Percentiles rank a stretch among this genome's conserved stretches.
Evolutionary conservation across 2,329 filamentous ascomycete genomes (phyloP).

Genomic region (Diaporthe velutina): DNA sequence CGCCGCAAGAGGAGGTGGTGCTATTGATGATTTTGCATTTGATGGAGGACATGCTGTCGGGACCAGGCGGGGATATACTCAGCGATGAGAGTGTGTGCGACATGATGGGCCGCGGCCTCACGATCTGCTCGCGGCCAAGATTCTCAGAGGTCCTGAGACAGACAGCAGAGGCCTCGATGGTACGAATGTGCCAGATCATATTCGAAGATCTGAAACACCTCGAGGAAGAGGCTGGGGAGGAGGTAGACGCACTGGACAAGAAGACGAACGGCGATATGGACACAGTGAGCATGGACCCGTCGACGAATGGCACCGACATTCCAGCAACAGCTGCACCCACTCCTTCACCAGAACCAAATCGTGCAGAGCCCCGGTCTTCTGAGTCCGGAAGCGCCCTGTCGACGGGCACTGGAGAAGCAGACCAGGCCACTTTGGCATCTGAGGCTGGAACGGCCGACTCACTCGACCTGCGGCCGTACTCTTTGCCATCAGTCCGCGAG

Average conservation of each 20-base stretch:
- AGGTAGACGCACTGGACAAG: slow-evolving; percentile 74
- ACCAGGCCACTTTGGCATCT: slow-evolving; percentile 36
- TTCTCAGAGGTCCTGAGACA: slow-evolving; percentile 91
- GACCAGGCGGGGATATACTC: slow-evolving; percentile 91
- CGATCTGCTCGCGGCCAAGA: slow-evolving; percentile 94
- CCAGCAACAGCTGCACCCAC: slow-evolving; percentile 41
- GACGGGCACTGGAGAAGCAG: slow-evolving; percentile 42
- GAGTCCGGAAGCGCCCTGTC: slow-evolving; percentile 54
- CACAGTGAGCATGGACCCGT: slow-evolving; percentile 86
- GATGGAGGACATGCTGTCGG: slow-evolving; percentile 98
- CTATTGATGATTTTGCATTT: slow-evolving; percentile 93
- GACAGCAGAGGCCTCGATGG: slow-evolving; percentile 96
- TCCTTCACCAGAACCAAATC: slow-evolving; percentile 24
- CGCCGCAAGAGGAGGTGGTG: slow-evolving; percentile 94
- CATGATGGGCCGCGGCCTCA: slow-evolving; percentile 98
- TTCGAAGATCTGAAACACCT: slow-evolving; percentile 93
- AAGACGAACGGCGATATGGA: slow-evolving; percentile 78
- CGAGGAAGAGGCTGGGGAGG: slow-evolving; percentile 79
- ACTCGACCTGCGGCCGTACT: slow-evolving; percentile 85
- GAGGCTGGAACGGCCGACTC: slow-evolving; percentile 52
- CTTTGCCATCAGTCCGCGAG: slow-evolving; percentile 92
- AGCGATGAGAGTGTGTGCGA: slow-evolving; percentile 98
- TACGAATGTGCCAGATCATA: slow-evolving; percentile 99
- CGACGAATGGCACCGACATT: slow-evolving; percentile 68
- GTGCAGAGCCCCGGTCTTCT: slow-evolving; percentile 50